phyloP scores from a whole-genome alignment of 2,329 filamentous ascomycete genomes.

The Bipolaris bicolor region DNA sequence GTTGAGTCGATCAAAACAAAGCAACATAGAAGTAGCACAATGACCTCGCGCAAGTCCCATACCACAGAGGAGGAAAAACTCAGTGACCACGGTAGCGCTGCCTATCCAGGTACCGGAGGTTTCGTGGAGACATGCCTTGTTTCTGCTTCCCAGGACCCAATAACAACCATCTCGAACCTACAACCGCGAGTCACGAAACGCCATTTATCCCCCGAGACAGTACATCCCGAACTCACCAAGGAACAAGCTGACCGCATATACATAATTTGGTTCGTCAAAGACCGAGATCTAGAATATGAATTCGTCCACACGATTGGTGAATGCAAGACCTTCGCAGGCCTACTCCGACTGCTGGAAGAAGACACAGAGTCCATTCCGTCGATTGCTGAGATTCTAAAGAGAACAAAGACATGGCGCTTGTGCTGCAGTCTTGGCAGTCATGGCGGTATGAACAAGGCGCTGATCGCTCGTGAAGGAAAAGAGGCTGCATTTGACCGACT shows the following conservation, averaged over 20 bases:
- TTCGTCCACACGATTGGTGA: constrained; percentile 13
- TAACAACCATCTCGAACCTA: not conserved
- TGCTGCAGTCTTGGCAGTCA: constrained; percentile 11
- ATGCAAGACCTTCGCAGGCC: constrained; percentile 14
- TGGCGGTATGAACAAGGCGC: constrained; percentile 12
- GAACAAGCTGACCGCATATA: constrained; percentile 15
- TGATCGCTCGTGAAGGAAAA: constrained; percentile 8
- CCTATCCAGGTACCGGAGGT: not conserved
- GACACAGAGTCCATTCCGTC: constrained; percentile 9
- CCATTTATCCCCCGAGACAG: not conserved
- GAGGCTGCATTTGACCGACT: constrained; percentile 21
- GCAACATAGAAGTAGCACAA: constrained; percentile 1
- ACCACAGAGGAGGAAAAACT: not conserved
- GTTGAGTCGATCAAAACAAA: not conserved
- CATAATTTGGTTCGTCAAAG: constrained; percentile 15
- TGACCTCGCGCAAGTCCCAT: not conserved
- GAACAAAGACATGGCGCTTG: constrained; percentile 16
- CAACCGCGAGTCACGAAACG: not conserved
- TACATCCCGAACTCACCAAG: constrained; percentile 10
- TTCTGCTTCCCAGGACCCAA: not conserved
- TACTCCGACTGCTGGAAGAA: constrained; percentile 8
- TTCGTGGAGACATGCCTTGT: not conserved
- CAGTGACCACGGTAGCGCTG: not conserved
- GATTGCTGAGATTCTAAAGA: constrained; percentile 6
- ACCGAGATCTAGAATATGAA: constrained; percentile 12